These are phyloP conservation scores for Suhomyces chickasaworum DNA, from an alignment of 1,139 yeast species.

Conservation along the genomic window DNA sequence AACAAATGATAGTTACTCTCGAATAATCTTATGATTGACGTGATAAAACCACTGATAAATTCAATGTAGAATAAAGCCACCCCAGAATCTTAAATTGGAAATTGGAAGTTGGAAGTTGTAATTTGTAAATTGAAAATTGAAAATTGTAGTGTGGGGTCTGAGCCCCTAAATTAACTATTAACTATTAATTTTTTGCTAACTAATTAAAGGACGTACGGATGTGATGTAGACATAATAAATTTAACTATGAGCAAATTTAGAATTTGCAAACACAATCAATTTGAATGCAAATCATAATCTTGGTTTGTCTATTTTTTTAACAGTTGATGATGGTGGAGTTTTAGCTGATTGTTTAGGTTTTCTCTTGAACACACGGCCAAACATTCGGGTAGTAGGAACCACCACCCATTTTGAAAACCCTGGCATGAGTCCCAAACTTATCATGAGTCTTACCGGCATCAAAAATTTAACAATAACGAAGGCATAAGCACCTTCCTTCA, in stretches of 20 bases:
- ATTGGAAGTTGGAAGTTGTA: too few species aligned
- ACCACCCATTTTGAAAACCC: conserved; percentile 63
- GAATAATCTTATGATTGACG: conserved; percentile 25
- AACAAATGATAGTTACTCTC: conserved; percentile 39
- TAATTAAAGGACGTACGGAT: background rate
- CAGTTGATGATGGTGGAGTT: conserved; percentile 1
- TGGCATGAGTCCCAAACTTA: conserved; percentile 66
- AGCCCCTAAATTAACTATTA: background rate
- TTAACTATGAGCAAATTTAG: background rate
- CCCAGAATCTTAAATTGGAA: background rate
- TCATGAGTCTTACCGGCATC: conserved; percentile 60
- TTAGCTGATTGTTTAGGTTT: conserved; percentile 12
- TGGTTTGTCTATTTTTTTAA: conserved; percentile 33
- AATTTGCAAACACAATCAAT: background rate
- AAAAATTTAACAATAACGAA: conserved; percentile 72
- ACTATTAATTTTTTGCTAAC: background rate
- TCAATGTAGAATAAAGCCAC: background rate
- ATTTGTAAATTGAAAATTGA: too few species aligned
- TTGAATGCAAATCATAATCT: conserved; percentile 31
- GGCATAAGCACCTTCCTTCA: conserved; percentile 86
- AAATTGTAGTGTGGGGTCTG: background rate
- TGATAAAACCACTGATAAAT: conserved; percentile 8
- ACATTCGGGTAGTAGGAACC: conserved; percentile 51
- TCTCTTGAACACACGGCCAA: conserved; percentile 38
- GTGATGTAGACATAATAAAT: background rate